Evolutionary conservation across 768 basidiomycete species (phyloP), one percentile per base, ranked within the genome.

Genomic region (Sporobolomyces phaffii): DNA sequence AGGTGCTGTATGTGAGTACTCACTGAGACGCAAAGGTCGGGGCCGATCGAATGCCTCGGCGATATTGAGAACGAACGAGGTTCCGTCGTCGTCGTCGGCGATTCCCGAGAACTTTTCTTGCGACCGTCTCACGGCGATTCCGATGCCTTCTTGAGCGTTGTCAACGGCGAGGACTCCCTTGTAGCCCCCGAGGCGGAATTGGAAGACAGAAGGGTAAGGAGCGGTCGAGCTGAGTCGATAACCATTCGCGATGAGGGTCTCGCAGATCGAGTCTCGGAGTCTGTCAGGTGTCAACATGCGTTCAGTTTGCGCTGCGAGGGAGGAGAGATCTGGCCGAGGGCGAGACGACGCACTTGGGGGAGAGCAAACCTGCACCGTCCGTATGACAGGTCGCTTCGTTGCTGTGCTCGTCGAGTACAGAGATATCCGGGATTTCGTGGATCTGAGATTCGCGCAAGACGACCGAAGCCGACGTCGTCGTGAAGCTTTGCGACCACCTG

Each of bases 111-210:
- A 62, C 66, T 68, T 68, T 33, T 62, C 45, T 34, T 51, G 48
- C 48, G 61, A 62, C 5, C 49, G 56, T 0, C 67, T 43, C 1
- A 60, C 36, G 2, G 20, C 8, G 40, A 68, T 31, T 2, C 52
- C 52, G 33, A 53, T 3, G 20, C 26, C 20, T 9, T 28, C 18
- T 26, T 13, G 33, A 49, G 68, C 22, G 9, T 49, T 10, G 53
- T 69, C 68, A 31, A 69, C 24, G 2, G 34, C 62, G 34, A 69
- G 26, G 24, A 65, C 33, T 2, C 68, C 68, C 52, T 64, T 69
- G 40, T 18, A 31, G 0, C 68, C 68, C 5, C 68, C 59, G 34
- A 69, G n/a, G 0, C 68, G 45, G 38, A 69, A 20, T 52, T 69
- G 68, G 34, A 56, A 56, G 1, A 64, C 68, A n/a, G 40, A 29